Evolutionary conservation across 148 eudicot genomes (phyloP), one percentile per base, ranked within the genome.

Genomic region (Fagopyrum homotropicum): DNA sequence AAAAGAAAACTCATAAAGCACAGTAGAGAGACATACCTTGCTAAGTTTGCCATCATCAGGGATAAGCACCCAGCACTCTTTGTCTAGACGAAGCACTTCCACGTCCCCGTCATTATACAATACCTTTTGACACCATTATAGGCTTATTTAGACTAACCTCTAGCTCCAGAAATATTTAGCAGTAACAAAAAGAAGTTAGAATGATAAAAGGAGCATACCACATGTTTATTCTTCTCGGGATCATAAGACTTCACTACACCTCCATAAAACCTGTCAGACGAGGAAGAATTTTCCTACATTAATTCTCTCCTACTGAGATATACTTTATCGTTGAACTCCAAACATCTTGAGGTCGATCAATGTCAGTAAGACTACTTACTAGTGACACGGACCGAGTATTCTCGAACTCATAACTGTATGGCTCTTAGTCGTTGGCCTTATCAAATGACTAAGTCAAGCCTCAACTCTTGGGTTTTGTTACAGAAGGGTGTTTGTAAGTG

Each of bases 171-270:
- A 17, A 6, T 40, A 66, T 66, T 40, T 66, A 66, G 71, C 17
- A 40, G 47, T 7, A 40, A 40, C 46, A 40, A 3, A 63, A 4
- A 66, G 68, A 61, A 66, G 71, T 7, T 11, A 72, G 77, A 79
- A 77, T 59, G 82, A 15, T 56, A 29, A 29, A 63, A 49, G 52
- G 46, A 77, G 72, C 57, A 75, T 49, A 74, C 99, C 90, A 90
- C 94, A 72, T 95, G 94, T 77, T 92, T 95, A 82, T 84, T 84
- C 84, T 88, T 90, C 68, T 89, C 81, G 54, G 89, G 81, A 77
- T 95, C 97, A 88, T 85, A 95, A 12, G 97, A 89, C 86, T 92
- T 95, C 81, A 95, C 96, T 60, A 92, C 82, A 60, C 99, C 99
- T 78, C 78, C 88, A 82, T 95, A 95, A 75, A 84, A 95, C 86